Conservation (phyloP, 1,139 yeast species). For the Suhomyces chickasaworum region DNA sequence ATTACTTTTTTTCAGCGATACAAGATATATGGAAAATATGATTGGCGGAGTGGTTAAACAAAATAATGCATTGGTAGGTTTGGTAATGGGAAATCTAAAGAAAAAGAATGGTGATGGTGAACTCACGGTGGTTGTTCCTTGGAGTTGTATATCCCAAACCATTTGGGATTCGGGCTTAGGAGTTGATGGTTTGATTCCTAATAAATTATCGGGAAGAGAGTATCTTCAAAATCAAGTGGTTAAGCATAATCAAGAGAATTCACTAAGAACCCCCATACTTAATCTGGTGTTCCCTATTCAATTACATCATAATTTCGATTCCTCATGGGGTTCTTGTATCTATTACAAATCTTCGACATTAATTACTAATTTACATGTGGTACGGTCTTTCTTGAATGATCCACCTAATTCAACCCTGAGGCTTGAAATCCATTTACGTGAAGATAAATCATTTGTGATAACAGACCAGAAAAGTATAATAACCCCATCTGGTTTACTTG, state of each 20-base stretch:
- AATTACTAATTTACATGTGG: slow-evolving; percentile 42
- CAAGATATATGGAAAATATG: slow-evolving; percentile 63
- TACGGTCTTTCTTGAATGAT: slow-evolving; percentile 25
- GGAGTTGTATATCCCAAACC: slow-evolving; percentile 30
- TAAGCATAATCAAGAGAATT: background rate
- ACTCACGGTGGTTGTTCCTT: slow-evolving; percentile 50
- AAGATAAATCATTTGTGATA: background rate
- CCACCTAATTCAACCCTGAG: slow-evolving; percentile 7
- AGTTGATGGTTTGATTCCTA: background rate
- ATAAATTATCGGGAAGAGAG: slow-evolving; percentile 1
- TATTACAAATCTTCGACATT: slow-evolving; percentile 28
- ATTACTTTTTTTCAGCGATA: slow-evolving; percentile 49
- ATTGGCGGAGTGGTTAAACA: slow-evolving; percentile 54
- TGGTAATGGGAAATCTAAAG: slow-evolving; percentile 53
- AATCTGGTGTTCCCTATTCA: slow-evolving; percentile 18
- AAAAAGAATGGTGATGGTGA: slow-evolving; percentile 66
- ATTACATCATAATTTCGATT: slow-evolving; percentile 9
- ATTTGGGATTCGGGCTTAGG: too few species aligned
- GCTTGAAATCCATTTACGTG: slow-evolving; percentile 12
- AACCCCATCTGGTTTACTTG: slow-evolving; percentile 33
- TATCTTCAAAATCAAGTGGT: background rate
- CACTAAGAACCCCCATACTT: background rate
- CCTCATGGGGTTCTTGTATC: slow-evolving; percentile 43
- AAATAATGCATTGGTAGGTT: slow-evolving; percentile 36
- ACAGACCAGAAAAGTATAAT: slow-evolving; percentile 14